Evolutionary conservation across 768 basidiomycete genomes (phyloP).

Genomic region (Boletus reticulatus): DNA sequence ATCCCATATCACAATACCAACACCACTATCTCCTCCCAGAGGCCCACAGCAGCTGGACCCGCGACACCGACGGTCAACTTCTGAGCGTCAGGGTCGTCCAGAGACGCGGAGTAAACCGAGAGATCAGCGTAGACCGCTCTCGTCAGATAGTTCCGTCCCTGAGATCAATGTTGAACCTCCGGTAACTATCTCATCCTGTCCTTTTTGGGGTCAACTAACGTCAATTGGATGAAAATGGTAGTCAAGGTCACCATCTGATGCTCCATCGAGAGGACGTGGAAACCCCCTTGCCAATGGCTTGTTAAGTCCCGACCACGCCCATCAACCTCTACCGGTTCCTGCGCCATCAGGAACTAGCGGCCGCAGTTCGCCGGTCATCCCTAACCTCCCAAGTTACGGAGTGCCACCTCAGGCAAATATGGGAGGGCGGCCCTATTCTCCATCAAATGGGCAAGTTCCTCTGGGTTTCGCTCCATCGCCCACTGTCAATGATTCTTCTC

Average conservation of each 20-base stretch:
- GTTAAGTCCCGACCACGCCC: constrained; percentile 32
- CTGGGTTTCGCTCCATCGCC: constrained; percentile 9
- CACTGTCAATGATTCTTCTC: constrained; percentile 2
- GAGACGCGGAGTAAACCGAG: constrained; percentile 14
- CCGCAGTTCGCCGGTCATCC: constrained; percentile 15
- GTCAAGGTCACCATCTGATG: constrained; percentile 33
- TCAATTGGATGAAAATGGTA: constrained; percentile 11
- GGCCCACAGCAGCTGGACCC: constrained; percentile 9
- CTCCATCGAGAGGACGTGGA: constrained; percentile 27
- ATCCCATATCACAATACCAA: constrained; percentile 20
- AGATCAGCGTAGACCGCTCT: constrained; percentile 23
- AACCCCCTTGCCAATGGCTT: constrained; percentile 11
- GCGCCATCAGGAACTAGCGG: constrained; percentile 8
- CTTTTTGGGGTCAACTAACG: constrained; percentile 13
- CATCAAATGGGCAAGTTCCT: constrained; percentile 11
- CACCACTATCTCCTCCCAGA: constrained; percentile 27
- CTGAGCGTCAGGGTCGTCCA: constrained; percentile 26
- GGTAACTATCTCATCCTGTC: constrained; percentile 17
- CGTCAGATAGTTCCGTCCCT: constrained; percentile 35
- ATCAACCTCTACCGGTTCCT: constrained; percentile 27
- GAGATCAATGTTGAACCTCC: constrained; percentile 33
- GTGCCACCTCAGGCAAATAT: background rate
- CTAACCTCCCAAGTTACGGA: background rate
- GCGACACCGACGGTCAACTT: constrained; percentile 10
- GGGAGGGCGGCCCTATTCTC: constrained; percentile 15